Percentiles rank a stretch among this genome's conserved stretches.
These are phyloP conservation scores for Penicillium paneum DNA, from an alignment of 2,329 filamentous ascomycete genomes.

Conservation along the genomic window DNA sequence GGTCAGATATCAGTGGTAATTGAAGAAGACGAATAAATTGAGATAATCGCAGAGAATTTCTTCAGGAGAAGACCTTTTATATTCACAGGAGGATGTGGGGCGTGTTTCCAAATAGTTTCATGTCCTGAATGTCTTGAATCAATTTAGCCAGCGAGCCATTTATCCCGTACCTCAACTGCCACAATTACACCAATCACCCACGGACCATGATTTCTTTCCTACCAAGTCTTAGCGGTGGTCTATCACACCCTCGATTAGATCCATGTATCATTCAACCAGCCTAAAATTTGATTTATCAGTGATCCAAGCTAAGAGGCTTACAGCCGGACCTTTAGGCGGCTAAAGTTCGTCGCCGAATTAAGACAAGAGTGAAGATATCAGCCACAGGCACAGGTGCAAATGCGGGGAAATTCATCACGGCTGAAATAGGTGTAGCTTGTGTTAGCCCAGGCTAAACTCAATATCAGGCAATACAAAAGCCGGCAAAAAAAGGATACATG, in stretches of 20 bases:
- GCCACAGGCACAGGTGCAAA: neutral
- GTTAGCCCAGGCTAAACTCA: neutral
- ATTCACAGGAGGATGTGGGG: slow-evolving; percentile 1
- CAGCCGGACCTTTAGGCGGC: neutral
- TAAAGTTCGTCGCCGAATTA: neutral
- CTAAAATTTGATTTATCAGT: neutral
- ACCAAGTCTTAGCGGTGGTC: neutral
- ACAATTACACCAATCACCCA: neutral
- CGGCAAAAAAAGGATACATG: neutral
- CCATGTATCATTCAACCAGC: neutral
- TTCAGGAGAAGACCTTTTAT: neutral
- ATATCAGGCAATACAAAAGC: neutral
- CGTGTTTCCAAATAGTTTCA: neutral
- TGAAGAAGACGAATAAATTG: neutral
- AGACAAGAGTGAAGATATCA: neutral
- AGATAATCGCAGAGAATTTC: too few species aligned
- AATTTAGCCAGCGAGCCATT: slow-evolving; percentile 7
- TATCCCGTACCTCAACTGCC: neutral
- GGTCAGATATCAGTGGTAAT: neutral
- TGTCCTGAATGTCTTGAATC: neutral
- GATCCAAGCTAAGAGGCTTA: neutral
- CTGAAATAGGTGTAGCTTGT: neutral
- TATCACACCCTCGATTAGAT: neutral
- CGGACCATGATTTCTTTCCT: neutral
- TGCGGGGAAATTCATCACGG: slow-evolving; percentile 4